These are phyloP conservation scores for Coelastrella sp. DNA, from an alignment of 139 green algal genomes.

Conservation along the genomic window DNA sequence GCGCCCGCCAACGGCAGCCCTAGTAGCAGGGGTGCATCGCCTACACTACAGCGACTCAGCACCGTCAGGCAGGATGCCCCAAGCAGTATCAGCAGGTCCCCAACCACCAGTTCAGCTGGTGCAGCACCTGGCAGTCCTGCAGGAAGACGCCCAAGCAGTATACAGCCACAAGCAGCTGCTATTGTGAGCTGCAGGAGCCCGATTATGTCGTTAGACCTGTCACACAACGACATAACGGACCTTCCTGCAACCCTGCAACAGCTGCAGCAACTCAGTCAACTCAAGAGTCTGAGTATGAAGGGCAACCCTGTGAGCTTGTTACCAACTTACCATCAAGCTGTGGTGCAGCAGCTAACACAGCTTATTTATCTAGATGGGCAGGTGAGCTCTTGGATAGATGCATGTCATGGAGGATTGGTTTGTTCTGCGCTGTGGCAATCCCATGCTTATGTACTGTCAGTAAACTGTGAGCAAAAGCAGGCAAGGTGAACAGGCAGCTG, in stretches of 20 bases:
- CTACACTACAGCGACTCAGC: neutral
- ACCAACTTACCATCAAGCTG: conserved; percentile 7
- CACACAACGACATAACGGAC: conserved; percentile 28
- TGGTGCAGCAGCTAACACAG: conserved; percentile 27
- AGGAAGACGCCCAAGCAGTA: too few species aligned
- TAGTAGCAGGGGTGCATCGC: neutral
- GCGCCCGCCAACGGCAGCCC: neutral
- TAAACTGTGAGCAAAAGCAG: neutral
- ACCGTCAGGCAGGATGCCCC: too few species aligned
- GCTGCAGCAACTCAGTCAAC: conserved; percentile 23
- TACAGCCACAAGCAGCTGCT: too few species aligned
- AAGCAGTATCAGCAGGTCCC: too few species aligned
- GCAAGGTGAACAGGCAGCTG: neutral
- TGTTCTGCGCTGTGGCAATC: too few species aligned
- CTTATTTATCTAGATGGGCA: conserved; percentile 42
- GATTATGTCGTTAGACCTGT: conserved; percentile 32
- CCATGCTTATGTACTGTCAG: neutral
- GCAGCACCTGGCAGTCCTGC: too few species aligned
- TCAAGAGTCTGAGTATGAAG: conserved; percentile 25
- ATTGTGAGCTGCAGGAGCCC: neutral
- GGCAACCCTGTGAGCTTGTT: conserved; percentile 35
- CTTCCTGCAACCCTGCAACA: neutral
- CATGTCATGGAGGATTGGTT: neutral
- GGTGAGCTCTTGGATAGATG: neutral
- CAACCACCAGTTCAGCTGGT: too few species aligned